Base-by-base conservation (phyloP, 2,329 filamentous ascomycete genomes). In the Diaporthe nobilis region DNA sequence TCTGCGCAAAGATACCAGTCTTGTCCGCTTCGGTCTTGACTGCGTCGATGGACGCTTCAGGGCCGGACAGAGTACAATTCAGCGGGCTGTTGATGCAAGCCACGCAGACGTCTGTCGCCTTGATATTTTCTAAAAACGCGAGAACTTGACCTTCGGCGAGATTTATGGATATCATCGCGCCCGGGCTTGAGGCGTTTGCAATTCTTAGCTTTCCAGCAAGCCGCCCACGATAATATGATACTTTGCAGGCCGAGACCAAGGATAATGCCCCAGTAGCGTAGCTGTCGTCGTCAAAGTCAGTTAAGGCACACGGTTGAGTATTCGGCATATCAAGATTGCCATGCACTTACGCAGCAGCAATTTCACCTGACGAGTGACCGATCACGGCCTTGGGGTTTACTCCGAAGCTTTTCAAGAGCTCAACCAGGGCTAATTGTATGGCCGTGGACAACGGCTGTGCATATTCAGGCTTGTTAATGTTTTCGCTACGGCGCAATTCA, bases 331-430 rank as follows among this genome's bases (percentile, higher is more conserved):
- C 25, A 22, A 20, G 25, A 6, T 71, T 22, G n/a, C 8, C 9
- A 31, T 28, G 5, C 8, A 57, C 44, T 68, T 68, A 68, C 65
- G 83, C 83, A 6, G 84, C 84, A 2, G 83, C 84, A 57, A 85
- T 84, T 61, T 85, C 84, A 7, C 84, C 84, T 0, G 81, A 83
- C 0, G 84, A 85, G 65, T 85, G 83, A 7, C 84, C 83, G 1
- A 83, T 74, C 0, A 84, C 82, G 0, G 81, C 81, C 0, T 75
- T 75, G 0, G 82, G 82, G 2, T 15, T 53, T 4, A 68, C 65
- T 2, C 72, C 53, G 7, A 85, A 81, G 5, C 77, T 79, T 22
- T 72, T 67, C 0, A 85, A 73, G 0, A 85, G 79, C 17, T 83
- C 81, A 1, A 85, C 79, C 3, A 86, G 77, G 0, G 80, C 84